A percentile compares a stretch with the other conserved stretches of the same genome.
Conservation (phyloP, 2,329 filamentous ascomycete genomes). For the Beauveria varroae region DNA sequence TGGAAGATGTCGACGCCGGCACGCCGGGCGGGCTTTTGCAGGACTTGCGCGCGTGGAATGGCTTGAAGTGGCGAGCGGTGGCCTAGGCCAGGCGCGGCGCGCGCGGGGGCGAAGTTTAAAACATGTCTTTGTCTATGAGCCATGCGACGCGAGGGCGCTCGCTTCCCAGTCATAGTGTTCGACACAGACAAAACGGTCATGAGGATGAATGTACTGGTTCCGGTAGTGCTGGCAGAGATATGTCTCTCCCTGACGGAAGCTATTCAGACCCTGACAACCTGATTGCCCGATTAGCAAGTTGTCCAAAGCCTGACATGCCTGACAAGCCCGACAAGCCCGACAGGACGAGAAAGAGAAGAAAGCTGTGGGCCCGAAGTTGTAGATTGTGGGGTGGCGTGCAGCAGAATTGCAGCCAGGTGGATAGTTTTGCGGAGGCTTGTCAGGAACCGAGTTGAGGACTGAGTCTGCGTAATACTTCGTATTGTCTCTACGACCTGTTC, state of each 20-base stretch:
- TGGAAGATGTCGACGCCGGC: not conserved
- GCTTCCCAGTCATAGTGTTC: no score
- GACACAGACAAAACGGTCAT: no score
- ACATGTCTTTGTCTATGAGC: not conserved
- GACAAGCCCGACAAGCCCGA: no score
- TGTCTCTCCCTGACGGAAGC: slow-evolving; percentile 1
- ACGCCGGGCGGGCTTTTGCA: not conserved
- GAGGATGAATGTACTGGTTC: no score
- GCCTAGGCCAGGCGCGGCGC: not conserved
- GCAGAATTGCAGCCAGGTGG: slow-evolving; percentile 5
- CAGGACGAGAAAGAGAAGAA: not conserved
- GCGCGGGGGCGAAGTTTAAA: not conserved
- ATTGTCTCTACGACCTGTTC: not conserved
- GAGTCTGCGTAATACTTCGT: not conserved
- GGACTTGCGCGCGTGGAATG: not conserved
- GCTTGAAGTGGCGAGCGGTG: not conserved
- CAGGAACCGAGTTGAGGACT: not conserved
- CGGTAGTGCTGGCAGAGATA: not conserved
- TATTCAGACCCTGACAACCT: not conserved
- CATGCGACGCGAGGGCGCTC: not conserved
- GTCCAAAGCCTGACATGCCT: no score
- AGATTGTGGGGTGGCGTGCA: slow-evolving; percentile 12
- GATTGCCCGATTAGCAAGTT: no score
- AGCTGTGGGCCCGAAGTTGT: not conserved
- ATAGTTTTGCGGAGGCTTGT: not conserved